Conservation (phyloP, 2,329 filamentous ascomycete genomes). For the Mollisia scopiformis region DNA sequence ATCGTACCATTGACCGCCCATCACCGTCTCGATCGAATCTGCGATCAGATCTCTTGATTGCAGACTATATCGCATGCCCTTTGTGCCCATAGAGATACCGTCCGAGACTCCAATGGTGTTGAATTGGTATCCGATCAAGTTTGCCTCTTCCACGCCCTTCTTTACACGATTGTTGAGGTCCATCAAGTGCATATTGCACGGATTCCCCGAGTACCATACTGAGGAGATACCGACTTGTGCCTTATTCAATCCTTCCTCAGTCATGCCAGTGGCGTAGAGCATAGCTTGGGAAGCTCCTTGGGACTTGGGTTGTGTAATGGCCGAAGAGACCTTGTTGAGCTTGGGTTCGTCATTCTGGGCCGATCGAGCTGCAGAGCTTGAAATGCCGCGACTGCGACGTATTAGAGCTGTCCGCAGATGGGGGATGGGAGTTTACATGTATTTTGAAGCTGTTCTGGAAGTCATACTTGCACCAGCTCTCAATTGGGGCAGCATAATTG, state of each 20-base stretch:
- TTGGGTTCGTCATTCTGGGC: slow-evolving; percentile 38
- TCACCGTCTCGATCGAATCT: slow-evolving; percentile 98
- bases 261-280: slow-evolving; percentile 93
- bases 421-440: slow-evolving; percentile 29
- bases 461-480: slow-evolving; percentile 32
- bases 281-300: slow-evolving; percentile 99
- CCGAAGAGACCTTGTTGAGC: slow-evolving; percentile 82
- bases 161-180: slow-evolving; percentile 63
- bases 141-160: slow-evolving; percentile 72
- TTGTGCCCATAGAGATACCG: slow-evolving; percentile 97
- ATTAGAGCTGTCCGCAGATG: slow-evolving; percentile 17
- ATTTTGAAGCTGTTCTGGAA: slow-evolving; percentile 34
- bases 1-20: slow-evolving; percentile 99
- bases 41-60: slow-evolving; percentile 97
- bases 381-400: slow-evolving; percentile 33
- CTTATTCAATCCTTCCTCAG: slow-evolving; percentile 88
- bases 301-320: slow-evolving; percentile 95
- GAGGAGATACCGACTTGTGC: slow-evolving; percentile 97
- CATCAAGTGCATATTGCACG: slow-evolving; percentile 98
- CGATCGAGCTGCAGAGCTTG: slow-evolving; percentile 31
- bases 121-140: slow-evolving; percentile 93
- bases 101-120: slow-evolving; percentile 99
- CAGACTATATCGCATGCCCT: slow-evolving; percentile 92
- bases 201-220: slow-evolving; percentile 97
- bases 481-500: slow-evolving; percentile 33